These are phyloP conservation scores for Amanita thiersii DNA, from an alignment of 768 basidiomycete genomes.

Conservation along the genomic window DNA sequence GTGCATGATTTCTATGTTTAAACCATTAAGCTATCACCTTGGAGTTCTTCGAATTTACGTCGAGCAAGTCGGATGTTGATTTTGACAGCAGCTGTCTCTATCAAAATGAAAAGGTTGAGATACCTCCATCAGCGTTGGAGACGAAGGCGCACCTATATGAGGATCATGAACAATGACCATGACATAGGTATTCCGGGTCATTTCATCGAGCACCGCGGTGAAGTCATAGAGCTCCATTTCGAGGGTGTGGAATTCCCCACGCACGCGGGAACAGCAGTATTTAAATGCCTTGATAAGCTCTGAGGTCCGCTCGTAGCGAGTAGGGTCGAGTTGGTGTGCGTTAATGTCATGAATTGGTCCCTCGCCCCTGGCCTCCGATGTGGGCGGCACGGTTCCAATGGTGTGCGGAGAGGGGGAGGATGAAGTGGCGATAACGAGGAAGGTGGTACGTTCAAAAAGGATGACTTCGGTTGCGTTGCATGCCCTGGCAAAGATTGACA, in stretches of 20 bases:
- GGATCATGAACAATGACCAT: slow-evolving; percentile 86
- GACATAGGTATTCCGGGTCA: slow-evolving; percentile 92
- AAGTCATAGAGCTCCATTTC: slow-evolving; percentile 84
- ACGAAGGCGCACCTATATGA: slow-evolving; percentile 59
- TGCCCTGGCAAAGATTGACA: slow-evolving; percentile 78
- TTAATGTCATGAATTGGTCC: slow-evolving; percentile 20
- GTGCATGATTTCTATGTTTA: too few relatives aligned
- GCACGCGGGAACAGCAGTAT: slow-evolving; percentile 77
- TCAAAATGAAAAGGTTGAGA: slow-evolving; percentile 2
- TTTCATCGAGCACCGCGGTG: slow-evolving; percentile 84
- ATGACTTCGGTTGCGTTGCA: slow-evolving; percentile 92
- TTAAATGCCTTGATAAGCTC: slow-evolving; percentile 97
- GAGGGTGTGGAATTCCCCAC: slow-evolving; percentile 78
- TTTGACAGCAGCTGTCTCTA: slow-evolving; percentile 83
- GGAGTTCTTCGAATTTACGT: slow-evolving; percentile 83
- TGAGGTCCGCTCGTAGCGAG: slow-evolving; percentile 79
- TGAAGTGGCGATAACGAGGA: slow-evolving; percentile 92
- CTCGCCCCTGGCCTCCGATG: slow-evolving; percentile 13
- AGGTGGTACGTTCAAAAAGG: slow-evolving; percentile 94
- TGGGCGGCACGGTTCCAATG: slow-evolving; percentile 17
- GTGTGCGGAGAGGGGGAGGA: slow-evolving; percentile 32
- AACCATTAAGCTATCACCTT: slow-evolving; percentile 54
- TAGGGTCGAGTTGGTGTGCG: slow-evolving; percentile 47
- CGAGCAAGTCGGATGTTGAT: slow-evolving; percentile 85
- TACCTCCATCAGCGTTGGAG: slow-evolving; percentile 3